Conservation (phyloP, 495 filamentous ascomycete species). For the Penicillium coffeae region DNA sequence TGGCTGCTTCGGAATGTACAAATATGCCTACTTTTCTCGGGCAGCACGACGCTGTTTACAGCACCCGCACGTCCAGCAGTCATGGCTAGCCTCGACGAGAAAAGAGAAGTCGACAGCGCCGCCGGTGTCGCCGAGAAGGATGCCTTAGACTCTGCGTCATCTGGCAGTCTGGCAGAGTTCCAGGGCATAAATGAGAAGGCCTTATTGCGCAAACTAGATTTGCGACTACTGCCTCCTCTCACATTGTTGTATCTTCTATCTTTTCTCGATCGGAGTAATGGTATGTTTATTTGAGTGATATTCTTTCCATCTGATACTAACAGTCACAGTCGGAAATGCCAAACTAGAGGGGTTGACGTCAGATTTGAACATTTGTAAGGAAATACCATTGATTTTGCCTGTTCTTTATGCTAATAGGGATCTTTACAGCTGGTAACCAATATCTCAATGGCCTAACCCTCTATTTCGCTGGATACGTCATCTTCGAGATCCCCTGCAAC, state of each 20-base stretch:
- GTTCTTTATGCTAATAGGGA: neutral
- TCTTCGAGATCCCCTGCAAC: constrained; percentile 70
- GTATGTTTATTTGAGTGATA: constrained; percentile 26
- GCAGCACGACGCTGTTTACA: too few species aligned
- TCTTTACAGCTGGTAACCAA: constrained; percentile 54
- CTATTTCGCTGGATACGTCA: constrained; percentile 74
- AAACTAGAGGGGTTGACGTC: constrained; percentile 58
- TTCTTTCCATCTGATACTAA: constrained; percentile 11
- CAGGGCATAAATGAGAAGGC: constrained; percentile 54
- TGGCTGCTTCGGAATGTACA: neutral
- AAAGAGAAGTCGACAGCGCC: constrained; percentile 4
- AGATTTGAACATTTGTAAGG: constrained; percentile 59
- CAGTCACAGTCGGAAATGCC: constrained; percentile 48
- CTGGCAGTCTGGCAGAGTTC: constrained; percentile 17
- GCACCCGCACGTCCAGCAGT: neutral
- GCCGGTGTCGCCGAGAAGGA: neutral
- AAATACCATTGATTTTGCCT: neutral
- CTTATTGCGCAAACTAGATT: constrained; percentile 63
- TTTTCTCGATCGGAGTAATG: constrained; percentile 73
- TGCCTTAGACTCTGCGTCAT: constrained; percentile 7
- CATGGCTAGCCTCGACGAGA: constrained; percentile 11
- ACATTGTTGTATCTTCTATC: constrained; percentile 68
- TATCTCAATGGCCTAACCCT: constrained; percentile 69
- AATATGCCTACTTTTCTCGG: neutral
- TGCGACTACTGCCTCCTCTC: constrained; percentile 59